A percentile compares a stretch with the other conserved stretches of the same genome.
phyloP scores from a whole-genome alignment of 208 protist genomes.

The Entamoeba histolytica region DNA sequence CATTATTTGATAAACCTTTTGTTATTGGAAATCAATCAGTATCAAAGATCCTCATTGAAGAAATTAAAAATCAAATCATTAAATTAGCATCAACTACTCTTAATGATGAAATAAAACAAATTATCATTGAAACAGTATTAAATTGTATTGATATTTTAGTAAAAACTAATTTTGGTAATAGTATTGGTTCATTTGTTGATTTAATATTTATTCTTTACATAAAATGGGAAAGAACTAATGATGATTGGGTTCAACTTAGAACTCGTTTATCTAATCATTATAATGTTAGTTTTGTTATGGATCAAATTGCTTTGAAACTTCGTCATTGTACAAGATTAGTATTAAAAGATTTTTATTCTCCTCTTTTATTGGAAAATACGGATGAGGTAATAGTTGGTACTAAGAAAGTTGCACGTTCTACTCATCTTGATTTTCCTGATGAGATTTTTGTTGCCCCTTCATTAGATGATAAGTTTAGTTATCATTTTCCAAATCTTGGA shows the following conservation, averaged over 20 bases:
- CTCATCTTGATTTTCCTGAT: neutral
- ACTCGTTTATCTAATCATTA: neutral
- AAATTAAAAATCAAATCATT: neutral
- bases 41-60: accelerated
- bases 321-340: neutral
- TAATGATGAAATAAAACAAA: neutral
- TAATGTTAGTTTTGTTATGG: neutral
- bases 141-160: neutral
- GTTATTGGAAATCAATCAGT: neutral
- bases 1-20: neutral
- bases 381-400: neutral
- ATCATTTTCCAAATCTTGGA: neutral
- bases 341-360: neutral
- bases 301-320: neutral
- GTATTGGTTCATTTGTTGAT: neutral
- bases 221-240: neutral
- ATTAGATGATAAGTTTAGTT: neutral
- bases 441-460: neutral
- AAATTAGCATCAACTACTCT: neutral
- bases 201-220: neutral
- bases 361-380: neutral
- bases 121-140: neutral
- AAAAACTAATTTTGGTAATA: neutral
- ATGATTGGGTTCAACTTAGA: neutral
- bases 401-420: neutral